Base-by-base conservation (phyloP, 176 grass and related monocot species). In the Urochloa ruziziensis region DNA sequence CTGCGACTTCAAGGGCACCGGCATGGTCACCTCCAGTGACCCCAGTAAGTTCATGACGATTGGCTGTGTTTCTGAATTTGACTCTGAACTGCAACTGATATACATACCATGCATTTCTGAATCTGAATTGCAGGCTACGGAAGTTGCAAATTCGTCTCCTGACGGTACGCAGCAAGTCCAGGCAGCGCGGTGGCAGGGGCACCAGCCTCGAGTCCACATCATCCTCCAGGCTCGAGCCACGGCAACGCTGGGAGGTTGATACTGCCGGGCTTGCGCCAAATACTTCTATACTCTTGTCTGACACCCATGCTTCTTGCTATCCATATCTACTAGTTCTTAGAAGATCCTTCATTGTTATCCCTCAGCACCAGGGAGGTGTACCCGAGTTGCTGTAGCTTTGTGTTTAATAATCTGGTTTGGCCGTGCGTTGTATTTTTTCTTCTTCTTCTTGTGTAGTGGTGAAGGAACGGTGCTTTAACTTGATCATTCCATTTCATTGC, bases 1-100 rank as follows among this genome's bases (percentile, higher is more conserved):
- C 56, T 94, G 93, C 40, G 81, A 90, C 79, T 94, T 94, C 74
- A 86, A 81, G 65, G 64, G 67, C 54, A 94, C 87, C 35, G 90
- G 87, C 42, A 9, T 43, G 54, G 77, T 94, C 68, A 86, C 82
- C 78, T 82, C 84, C 81, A 48, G 4, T 10, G 79, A 94, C 65
- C 90, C 92, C 1, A 91, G 92, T 94, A 87, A 90, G 86, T 28
- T 25, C 0, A 9, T 35, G 4, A 11, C 8, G 32, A 36, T 66
- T 23, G 17, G 4, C 10, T 35, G n/a, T n/a, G 19, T 64, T 74
- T 28, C 62, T 28, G 69, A 23, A 37, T 10, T 1, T 29, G 33
- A 21, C 10, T 16, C 2, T 40, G 75, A 19, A 0, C 4, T 23
- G 25, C 23, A 46, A 57, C 74, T 17, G 43, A 48, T n/a, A n/a